Percentiles rank a stretch among this genome's conserved stretches.
phyloP scores from a whole-genome alignment of 495 filamentous ascomycete genomes.

The Polyplosphaeria fusca region DNA sequence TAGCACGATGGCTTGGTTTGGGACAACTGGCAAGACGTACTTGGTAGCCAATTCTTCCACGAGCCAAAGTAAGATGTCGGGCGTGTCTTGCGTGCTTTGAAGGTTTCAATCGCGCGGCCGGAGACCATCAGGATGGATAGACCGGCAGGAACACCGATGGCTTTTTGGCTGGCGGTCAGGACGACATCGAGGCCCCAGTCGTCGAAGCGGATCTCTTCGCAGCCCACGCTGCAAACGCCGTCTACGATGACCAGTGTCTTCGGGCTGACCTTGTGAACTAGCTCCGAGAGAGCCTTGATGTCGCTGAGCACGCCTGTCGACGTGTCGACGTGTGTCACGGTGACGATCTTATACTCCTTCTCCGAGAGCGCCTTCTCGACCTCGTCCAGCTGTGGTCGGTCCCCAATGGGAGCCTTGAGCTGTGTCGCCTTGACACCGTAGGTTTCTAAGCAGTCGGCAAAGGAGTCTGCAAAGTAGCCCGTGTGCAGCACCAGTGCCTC shows the following conservation, averaged over 20 bases:
- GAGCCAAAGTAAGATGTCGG: constrained; percentile 88
- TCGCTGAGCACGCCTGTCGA: constrained; percentile 94
- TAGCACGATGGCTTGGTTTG: too few species aligned
- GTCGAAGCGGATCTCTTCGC: constrained; percentile 93
- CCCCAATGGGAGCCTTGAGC: constrained; percentile 82
- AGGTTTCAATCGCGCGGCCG: constrained; percentile 78
- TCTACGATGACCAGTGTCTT: constrained; percentile 89
- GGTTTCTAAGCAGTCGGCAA: constrained; percentile 82
- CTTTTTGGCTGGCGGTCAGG: constrained; percentile 92
- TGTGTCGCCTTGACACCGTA: constrained; percentile 89
- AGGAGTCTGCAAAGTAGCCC: constrained; percentile 96
- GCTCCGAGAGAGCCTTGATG: constrained; percentile 73
- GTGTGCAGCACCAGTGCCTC: constrained; percentile 89
- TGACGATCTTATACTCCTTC: constrained; percentile 88
- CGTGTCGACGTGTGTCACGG: constrained; percentile 95
- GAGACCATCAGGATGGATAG: constrained; percentile 90
- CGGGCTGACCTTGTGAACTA: constrained; percentile 81
- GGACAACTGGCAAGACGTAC: too few species aligned
- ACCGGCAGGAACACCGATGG: constrained; percentile 90
- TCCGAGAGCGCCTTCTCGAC: constrained; percentile 81
- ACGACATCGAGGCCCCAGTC: constrained; percentile 92
- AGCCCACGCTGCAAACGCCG: constrained; percentile 94
- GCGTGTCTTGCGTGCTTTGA: constrained; percentile 73
- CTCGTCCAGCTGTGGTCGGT: constrained; percentile 79
- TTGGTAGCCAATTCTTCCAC: constrained; percentile 95